Base-by-base conservation (phyloP, 768 basidiomycete species). In the Strobilomyces dryophilus region DNA sequence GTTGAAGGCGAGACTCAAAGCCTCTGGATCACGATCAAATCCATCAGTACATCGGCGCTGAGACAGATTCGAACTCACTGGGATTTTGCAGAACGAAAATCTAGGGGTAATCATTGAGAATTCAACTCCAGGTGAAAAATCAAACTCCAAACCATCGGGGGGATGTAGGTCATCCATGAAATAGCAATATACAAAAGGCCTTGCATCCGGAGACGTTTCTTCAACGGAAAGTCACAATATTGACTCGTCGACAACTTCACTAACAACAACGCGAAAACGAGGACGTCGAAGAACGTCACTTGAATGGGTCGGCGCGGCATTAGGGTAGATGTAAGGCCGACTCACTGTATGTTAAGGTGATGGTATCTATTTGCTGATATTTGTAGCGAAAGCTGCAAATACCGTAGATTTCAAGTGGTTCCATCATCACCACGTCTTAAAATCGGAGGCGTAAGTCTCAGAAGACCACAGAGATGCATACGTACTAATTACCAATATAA, bases 261-360 rank as follows among this genome's bases (percentile, higher is more conserved):
- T 1, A 59, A 43, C 7, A 52, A 54, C 21, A 68, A 29, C 18
- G 45, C 26, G 11, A 64, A 21, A 9, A 68, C 47, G 1, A 66
- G 18, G n/a, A 67, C 15, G 45, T 68, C 56, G 21, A 52, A 56
- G 5, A 52, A 40, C 27, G 29, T 49, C 14, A 58, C 66, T 67
- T 42, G 3, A 42, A 26, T 17, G 27, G 21, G 15, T 27, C 17
- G 2, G 31, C 41, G 51, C 10, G 9, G 11, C 11, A 5, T 26
- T 2, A 10, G 9, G 7, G 37, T 26, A 11, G 21, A 26, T 0
- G 24, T 8, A 3, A 46, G 9, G 0, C 9, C 4, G 2, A 58
- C 60, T 46, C 32, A 67, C 66, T 55, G 45, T 58, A 67, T 35
- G 53, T n/a, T 31, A 54, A 18, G 7, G 24, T 1, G 12, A 20